phyloP scores from a whole-genome alignment of 2,329 filamentous ascomycete genomes.

The Fusarium clavum region DNA sequence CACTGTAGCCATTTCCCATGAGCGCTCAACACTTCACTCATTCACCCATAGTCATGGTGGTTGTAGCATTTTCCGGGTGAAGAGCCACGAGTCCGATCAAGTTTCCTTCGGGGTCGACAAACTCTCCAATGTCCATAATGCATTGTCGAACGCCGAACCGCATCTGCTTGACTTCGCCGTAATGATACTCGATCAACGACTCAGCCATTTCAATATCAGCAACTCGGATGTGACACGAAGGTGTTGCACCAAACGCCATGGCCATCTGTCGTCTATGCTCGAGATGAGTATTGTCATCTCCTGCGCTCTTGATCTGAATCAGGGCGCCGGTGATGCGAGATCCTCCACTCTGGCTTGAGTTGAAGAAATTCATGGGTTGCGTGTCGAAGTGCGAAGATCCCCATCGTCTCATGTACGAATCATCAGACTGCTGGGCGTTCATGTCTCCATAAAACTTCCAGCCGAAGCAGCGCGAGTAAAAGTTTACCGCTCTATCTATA shows the following conservation, averaged over 20 bases:
- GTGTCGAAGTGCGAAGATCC: conserved; percentile 42
- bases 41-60: conserved; percentile 16
- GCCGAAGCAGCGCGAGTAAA: conserved; percentile 43
- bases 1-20: not conserved
- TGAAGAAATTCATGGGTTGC: conserved; percentile 45
- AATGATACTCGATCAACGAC: conserved; percentile 37
- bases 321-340: conserved; percentile 38
- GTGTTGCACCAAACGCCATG: conserved; percentile 27
- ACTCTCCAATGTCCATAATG: conserved; percentile 45
- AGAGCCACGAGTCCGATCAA: conserved; percentile 42
- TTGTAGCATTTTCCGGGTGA: conserved; percentile 38
- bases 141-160: conserved; percentile 42
- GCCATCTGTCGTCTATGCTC: conserved; percentile 29
- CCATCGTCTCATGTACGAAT: conserved; percentile 33
- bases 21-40: conserved; percentile 1
- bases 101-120: conserved; percentile 45
- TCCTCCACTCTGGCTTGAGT: conserved; percentile 19
- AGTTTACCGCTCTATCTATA: conserved; percentile 36
- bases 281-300: conserved; percentile 26
- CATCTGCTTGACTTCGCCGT: conserved; percentile 39
- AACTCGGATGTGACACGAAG: conserved; percentile 42
- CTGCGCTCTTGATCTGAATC: conserved; percentile 27
- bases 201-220: conserved; percentile 41
- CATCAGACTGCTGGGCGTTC: conserved; percentile 28
- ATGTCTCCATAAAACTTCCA: conserved; percentile 43